These are phyloP conservation scores for Candida corydali DNA, from an alignment of 805 yeast genomes.

Conservation along the genomic window DNA sequence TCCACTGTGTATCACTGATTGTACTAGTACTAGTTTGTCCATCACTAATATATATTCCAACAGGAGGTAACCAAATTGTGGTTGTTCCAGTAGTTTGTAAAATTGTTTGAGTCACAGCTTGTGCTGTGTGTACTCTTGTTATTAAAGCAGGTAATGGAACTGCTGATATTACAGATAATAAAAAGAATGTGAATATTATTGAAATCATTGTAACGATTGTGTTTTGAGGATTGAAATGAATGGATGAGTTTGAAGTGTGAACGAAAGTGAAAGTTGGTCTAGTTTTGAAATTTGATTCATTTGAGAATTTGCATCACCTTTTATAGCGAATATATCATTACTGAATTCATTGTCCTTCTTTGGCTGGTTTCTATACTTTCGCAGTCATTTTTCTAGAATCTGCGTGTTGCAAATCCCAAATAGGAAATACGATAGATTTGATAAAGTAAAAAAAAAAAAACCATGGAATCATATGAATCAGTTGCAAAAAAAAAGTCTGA, in stretches of 20 bases:
- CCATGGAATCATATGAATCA: background rate
- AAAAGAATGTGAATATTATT: constrained; percentile 8
- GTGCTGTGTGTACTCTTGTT: constrained; percentile 55
- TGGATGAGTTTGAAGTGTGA: background rate
- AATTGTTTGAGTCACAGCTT: constrained; percentile 43
- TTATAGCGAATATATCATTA: background rate
- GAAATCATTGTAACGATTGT: constrained; percentile 6
- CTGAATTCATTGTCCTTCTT: background rate
- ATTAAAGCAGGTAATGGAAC: constrained; percentile 39
- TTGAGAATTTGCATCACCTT: too few relatives aligned
- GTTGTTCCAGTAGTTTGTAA: constrained; percentile 44
- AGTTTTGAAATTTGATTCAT: background rate
- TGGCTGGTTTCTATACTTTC: constrained; percentile 2
- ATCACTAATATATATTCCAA: constrained; percentile 47
- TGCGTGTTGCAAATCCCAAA: constrained; percentile 9
- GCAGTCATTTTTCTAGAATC: constrained; percentile 1
- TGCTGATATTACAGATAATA: constrained; percentile 21
- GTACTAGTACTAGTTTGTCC: constrained; percentile 48
- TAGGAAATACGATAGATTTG: constrained; percentile 6
- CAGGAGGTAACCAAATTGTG: constrained; percentile 49
- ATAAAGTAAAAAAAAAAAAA: background rate
- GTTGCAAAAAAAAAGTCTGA: background rate
- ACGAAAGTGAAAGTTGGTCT: constrained; percentile 2
- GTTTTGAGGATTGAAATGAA: background rate
- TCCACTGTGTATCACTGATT: constrained; percentile 26